Evolutionary conservation across 805 yeast genomes (phyloP).

Genomic region (Saccharomycopsis fibuligera): DNA sequence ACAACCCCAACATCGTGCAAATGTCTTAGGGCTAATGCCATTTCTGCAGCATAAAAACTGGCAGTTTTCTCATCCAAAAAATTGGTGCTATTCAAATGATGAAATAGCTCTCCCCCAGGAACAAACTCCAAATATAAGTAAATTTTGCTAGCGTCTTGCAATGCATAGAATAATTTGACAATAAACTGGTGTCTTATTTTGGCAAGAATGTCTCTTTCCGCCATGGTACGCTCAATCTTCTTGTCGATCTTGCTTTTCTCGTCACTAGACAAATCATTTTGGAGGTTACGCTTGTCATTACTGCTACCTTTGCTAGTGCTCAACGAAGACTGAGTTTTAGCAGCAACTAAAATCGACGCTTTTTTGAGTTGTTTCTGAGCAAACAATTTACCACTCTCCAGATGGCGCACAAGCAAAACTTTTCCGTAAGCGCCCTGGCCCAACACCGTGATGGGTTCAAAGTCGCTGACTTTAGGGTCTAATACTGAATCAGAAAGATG

Average conservation of each 20-base stretch:
- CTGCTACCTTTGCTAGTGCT: conserved; percentile 17
- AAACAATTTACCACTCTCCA: conserved; percentile 52
- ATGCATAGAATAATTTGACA: conserved; percentile 74
- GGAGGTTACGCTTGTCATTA: conserved; percentile 23
- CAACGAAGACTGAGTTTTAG: conserved; percentile 15
- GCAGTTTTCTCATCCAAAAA: conserved; percentile 58
- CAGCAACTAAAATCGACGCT: conserved; percentile 61
- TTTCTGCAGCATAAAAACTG: conserved; percentile 74
- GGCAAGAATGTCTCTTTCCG: conserved; percentile 70
- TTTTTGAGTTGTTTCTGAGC: conserved; percentile 85
- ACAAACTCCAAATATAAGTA: conserved; percentile 74
- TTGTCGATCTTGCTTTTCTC: conserved; percentile 25
- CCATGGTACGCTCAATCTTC: conserved; percentile 68
- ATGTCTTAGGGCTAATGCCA: conserved; percentile 70
- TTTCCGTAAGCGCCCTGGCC: conserved; percentile 91
- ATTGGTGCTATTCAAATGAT: conserved; percentile 34
- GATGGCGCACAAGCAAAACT: conserved; percentile 70
- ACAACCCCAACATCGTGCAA: conserved; percentile 76
- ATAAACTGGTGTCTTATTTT: conserved; percentile 72
- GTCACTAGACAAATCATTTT: conserved; percentile 26
- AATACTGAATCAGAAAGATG: conserved; percentile 5
- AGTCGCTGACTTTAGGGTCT: conserved; percentile 39
- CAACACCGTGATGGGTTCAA: conserved; percentile 66
- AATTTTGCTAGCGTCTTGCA: conserved; percentile 73
- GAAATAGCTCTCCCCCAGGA: conserved; percentile 84